Evolutionary conservation across 2,329 filamentous ascomycete species (phyloP).

Genomic region (Colletotrichum sp.): DNA sequence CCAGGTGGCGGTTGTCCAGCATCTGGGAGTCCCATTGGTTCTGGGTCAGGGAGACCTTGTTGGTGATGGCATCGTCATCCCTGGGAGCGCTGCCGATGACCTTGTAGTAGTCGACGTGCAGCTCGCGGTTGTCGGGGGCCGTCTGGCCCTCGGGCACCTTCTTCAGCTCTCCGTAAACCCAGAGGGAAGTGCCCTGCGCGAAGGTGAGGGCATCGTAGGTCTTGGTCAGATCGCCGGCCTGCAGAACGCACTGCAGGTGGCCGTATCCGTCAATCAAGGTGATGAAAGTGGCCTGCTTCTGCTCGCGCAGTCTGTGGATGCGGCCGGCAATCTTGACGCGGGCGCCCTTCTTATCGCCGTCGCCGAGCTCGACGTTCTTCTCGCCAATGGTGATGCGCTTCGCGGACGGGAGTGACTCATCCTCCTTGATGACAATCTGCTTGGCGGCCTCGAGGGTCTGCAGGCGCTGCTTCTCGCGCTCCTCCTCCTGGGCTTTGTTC

Average conservation of each 20-base stretch:
- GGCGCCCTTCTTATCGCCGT: constrained; percentile 66
- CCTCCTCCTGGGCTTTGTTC: constrained; percentile 72
- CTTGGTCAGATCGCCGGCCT: constrained; percentile 78
- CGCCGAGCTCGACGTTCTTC: constrained; percentile 66
- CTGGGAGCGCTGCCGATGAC: constrained; percentile 81
- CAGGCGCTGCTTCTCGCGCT: constrained; percentile 66
- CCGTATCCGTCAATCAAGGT: constrained; percentile 87
- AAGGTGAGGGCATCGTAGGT: constrained; percentile 91
- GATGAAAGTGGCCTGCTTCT: constrained; percentile 87
- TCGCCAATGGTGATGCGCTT: constrained; percentile 78
- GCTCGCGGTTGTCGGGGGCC: constrained; percentile 83
- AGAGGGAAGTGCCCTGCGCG: constrained; percentile 85
- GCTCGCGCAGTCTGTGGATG: constrained; percentile 79
- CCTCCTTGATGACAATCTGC: constrained; percentile 73
- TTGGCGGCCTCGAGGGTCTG: constrained; percentile 75
- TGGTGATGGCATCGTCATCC: constrained; percentile 91
- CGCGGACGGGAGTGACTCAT: constrained; percentile 74
- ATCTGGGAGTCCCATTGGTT: constrained; percentile 65
- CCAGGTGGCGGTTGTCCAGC: constrained; percentile 83
- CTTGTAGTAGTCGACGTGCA: constrained; percentile 89
- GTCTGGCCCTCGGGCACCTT: constrained; percentile 78
- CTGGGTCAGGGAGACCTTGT: constrained; percentile 60
- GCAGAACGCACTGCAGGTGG: constrained; percentile 83
- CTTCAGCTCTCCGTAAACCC: constrained; percentile 82
- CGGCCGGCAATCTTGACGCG: constrained; percentile 82